phyloP scores from a whole-genome alignment of 2,329 filamentous ascomycete genomes.

The Sporothrix pseudoabietina region DNA sequence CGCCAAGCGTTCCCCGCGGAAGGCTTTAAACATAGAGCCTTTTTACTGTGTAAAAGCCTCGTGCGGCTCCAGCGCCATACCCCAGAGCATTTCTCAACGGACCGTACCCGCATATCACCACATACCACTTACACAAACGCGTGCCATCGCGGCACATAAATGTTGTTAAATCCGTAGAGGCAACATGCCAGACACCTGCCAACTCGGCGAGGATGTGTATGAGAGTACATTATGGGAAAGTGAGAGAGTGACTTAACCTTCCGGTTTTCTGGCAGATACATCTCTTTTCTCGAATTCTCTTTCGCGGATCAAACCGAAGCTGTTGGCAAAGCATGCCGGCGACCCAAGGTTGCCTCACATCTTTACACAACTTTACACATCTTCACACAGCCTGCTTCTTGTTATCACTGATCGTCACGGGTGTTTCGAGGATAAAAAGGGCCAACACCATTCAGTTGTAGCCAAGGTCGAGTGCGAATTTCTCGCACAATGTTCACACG shows the following conservation, averaged over 20 bases:
- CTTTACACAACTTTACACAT: too few species aligned
- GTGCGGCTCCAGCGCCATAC: background rate
- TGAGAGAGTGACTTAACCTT: background rate
- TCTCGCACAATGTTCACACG: background rate
- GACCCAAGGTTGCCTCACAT: background rate
- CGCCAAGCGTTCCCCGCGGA: background rate
- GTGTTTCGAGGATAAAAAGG: background rate
- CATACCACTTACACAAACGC: background rate
- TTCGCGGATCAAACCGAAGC: constrained; percentile 18
- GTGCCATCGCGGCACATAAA: background rate
- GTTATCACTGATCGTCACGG: background rate
- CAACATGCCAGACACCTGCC: background rate
- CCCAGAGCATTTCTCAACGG: background rate
- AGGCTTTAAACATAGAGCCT: too few species aligned
- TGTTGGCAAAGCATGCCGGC: background rate
- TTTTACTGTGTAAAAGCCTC: too few species aligned
- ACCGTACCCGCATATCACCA: constrained; percentile 1
- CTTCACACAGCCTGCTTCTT: too few species aligned
- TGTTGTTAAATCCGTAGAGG: background rate
- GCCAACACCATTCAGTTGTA: background rate
- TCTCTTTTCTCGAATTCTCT: background rate
- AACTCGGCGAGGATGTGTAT: background rate
- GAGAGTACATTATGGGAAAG: too few species aligned
- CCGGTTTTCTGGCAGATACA: background rate
- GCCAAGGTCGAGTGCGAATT: background rate